Percentiles rank a stretch among this genome's conserved stretches.
phyloP scores from a whole-genome alignment of 2,329 filamentous ascomycete species.

The Xylariaceae sp. region DNA sequence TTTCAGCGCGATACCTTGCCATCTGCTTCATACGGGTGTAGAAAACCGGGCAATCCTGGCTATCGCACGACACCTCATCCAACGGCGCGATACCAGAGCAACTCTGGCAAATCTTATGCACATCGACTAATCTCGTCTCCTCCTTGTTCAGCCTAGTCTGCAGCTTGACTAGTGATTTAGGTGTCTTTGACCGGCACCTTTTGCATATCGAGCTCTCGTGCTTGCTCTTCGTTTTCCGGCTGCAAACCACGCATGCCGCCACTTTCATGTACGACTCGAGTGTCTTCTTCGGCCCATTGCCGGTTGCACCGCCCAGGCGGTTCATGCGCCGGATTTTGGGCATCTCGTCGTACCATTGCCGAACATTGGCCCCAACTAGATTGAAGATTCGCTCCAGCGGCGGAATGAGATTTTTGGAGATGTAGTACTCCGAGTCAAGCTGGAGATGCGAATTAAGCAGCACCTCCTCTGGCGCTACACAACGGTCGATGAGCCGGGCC shows the following conservation, averaged over 20 bases:
- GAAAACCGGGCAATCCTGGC: conserved; percentile 88
- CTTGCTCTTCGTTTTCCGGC: conserved; percentile 44
- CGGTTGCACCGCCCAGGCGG: conserved; percentile 45
- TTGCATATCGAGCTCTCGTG: conserved; percentile 48
- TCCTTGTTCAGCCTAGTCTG: conserved; percentile 57
- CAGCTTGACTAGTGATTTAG: conserved; percentile 61
- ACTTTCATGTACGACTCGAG: conserved; percentile 92
- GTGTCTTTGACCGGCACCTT: conserved; percentile 50
- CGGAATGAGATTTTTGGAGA: conserved; percentile 90
- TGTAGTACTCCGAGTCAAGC: conserved; percentile 95
- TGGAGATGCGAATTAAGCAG: conserved; percentile 72
- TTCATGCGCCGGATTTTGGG: conserved; percentile 79
- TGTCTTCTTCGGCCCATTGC: conserved; percentile 55
- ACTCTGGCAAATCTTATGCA: conserved; percentile 71
- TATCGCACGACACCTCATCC: conserved; percentile 83
- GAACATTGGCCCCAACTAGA: conserved; percentile 86
- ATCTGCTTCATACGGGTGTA: conserved; percentile 69
- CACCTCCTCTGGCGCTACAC: conserved; percentile 80
- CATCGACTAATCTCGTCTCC: conserved; percentile 60
- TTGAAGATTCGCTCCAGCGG: conserved; percentile 96
- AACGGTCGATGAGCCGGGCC: conserved; percentile 80
- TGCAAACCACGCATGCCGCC: conserved; percentile 75
- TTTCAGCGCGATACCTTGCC: conserved; percentile 42
- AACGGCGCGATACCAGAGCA: conserved; percentile 70
- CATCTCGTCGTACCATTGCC: conserved; percentile 95